Evolutionary conservation across 768 basidiomycete species (phyloP).

Genomic region (Russula emetica): DNA sequence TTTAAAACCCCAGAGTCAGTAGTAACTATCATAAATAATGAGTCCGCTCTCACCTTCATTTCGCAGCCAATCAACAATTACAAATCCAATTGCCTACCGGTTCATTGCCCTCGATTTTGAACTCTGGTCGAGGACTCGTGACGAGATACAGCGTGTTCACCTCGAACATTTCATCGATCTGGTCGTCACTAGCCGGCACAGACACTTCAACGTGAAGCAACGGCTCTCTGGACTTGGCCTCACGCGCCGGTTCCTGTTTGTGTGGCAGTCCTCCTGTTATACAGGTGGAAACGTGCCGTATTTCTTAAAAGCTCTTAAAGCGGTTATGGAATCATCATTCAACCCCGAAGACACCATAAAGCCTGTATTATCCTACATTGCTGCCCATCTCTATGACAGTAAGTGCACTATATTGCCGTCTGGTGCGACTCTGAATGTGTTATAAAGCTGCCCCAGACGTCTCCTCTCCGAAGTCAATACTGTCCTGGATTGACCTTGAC

Average conservation of each 20-base stretch:
- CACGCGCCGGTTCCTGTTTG: slow-evolving; percentile 74
- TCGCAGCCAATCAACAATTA: slow-evolving; percentile 72
- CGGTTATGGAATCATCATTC: slow-evolving; percentile 62
- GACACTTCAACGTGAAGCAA: slow-evolving; percentile 72
- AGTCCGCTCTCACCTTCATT: not conserved
- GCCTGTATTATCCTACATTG: slow-evolving; percentile 80
- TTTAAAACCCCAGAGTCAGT: slow-evolving; percentile 77
- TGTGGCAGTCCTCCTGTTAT: slow-evolving; percentile 77
- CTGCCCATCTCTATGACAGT: slow-evolving; percentile 74
- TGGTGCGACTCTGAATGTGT: not conserved
- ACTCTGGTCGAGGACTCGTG: slow-evolving; percentile 71
- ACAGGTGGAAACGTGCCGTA: slow-evolving; percentile 44
- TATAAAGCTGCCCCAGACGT: slow-evolving; percentile 22
- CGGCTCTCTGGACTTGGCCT: slow-evolving; percentile 67
- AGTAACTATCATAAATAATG: not conserved
- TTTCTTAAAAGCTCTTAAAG: slow-evolving; percentile 57
- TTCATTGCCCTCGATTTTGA: slow-evolving; percentile 86
- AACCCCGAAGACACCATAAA: slow-evolving; percentile 73
- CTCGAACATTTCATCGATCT: slow-evolving; percentile 80
- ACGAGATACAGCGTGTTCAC: slow-evolving; percentile 73
- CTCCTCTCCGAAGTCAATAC: slow-evolving; percentile 52
- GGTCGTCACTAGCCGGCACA: slow-evolving; percentile 64
- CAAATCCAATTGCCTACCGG: slow-evolving; percentile 77
- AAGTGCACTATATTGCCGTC: slow-evolving; percentile 26
- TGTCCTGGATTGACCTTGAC: slow-evolving; percentile 51